Conservation (phyloP, 176 grass and related monocot species). For the Dendrocalamus sinicus region DNA sequence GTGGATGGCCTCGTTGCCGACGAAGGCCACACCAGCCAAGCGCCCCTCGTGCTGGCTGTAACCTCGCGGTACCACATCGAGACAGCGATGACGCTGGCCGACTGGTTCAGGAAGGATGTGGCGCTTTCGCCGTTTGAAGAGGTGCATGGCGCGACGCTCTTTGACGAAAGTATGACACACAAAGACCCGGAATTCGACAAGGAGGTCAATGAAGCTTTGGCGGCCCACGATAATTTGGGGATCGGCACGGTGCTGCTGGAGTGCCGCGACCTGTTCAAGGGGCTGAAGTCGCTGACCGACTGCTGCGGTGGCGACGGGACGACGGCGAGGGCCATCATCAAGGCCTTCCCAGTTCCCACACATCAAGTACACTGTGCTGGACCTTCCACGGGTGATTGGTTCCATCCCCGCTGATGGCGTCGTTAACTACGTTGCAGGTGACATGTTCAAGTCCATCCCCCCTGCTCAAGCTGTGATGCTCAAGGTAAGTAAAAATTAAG, state of each 20-base stretch:
- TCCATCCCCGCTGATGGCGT: neutral
- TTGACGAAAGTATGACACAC: neutral
- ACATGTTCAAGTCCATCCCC: constrained; percentile 47
- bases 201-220: constrained; percentile 12
- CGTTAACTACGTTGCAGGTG: constrained; percentile 27
- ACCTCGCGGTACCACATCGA: neutral
- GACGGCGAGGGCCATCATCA: constrained; percentile 8
- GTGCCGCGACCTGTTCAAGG: constrained; percentile 1
- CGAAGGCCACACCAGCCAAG: neutral
- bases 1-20: neutral
- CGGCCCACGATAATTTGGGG: neutral
- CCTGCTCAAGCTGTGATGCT: constrained; percentile 33
- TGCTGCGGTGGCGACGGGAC: constrained; percentile 36
- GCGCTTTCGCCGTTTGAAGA: neutral
- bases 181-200: neutral
- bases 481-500: constrained; percentile 1
- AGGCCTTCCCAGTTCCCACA: constrained; percentile 32
- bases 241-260: neutral
- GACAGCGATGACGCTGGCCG: neutral
- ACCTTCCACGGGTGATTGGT: constrained; percentile 42
- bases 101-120: constrained; percentile 50
- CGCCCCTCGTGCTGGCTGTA: neutral
- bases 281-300: constrained; percentile 38
- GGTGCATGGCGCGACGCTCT: neutral
- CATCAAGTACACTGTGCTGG: constrained; percentile 43